These are phyloP conservation scores for Ophiobolus disseminans DNA, from an alignment of 2,329 filamentous ascomycete genomes.

Conservation along the genomic window DNA sequence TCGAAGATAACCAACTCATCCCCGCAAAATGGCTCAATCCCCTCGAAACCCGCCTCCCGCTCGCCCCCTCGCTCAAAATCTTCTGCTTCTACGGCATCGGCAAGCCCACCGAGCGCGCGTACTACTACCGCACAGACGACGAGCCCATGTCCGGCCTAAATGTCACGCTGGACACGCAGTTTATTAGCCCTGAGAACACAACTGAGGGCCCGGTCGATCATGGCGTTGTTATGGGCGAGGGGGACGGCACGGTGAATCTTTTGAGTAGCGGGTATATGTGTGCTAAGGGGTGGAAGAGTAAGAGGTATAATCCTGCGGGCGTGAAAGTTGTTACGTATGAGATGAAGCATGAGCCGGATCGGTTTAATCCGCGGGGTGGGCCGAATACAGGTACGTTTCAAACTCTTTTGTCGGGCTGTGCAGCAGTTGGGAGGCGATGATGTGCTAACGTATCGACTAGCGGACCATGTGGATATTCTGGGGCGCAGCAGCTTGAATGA, in stretches of 20 bases:
- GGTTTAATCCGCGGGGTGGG: slow-evolving; percentile 81
- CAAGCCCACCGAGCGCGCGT: slow-evolving; percentile 89
- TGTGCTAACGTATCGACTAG: slow-evolving; percentile 48
- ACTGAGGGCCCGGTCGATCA: slow-evolving; percentile 66
- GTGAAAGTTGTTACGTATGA: slow-evolving; percentile 84
- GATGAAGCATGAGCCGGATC: slow-evolving; percentile 95
- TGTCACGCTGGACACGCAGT: slow-evolving; percentile 59
- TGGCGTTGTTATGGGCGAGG: slow-evolving; percentile 94
- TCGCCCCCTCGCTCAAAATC: slow-evolving; percentile 88
- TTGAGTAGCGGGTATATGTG: slow-evolving; percentile 96
- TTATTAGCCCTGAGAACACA: slow-evolving; percentile 48
- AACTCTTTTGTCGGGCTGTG: too few relatives aligned
- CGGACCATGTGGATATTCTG: slow-evolving; percentile 96
- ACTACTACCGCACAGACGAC: slow-evolving; percentile 82
- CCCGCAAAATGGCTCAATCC: slow-evolving; percentile 90
- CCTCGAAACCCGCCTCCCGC: slow-evolving; percentile 83
- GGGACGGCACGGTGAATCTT: slow-evolving; percentile 95
- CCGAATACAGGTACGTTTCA: slow-evolving; percentile 65
- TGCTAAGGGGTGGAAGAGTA: slow-evolving; percentile 90
- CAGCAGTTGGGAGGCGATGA: too few relatives aligned
- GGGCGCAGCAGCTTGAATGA: slow-evolving; percentile 90
- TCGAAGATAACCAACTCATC: slow-evolving; percentile 68
- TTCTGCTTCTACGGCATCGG: slow-evolving; percentile 98
- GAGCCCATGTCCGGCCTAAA: slow-evolving; percentile 72
- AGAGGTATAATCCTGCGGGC: slow-evolving; percentile 88